These are phyloP conservation scores for Hypoxylon rickii DNA, from an alignment of 495 filamentous ascomycete genomes.

Conservation along the genomic window DNA sequence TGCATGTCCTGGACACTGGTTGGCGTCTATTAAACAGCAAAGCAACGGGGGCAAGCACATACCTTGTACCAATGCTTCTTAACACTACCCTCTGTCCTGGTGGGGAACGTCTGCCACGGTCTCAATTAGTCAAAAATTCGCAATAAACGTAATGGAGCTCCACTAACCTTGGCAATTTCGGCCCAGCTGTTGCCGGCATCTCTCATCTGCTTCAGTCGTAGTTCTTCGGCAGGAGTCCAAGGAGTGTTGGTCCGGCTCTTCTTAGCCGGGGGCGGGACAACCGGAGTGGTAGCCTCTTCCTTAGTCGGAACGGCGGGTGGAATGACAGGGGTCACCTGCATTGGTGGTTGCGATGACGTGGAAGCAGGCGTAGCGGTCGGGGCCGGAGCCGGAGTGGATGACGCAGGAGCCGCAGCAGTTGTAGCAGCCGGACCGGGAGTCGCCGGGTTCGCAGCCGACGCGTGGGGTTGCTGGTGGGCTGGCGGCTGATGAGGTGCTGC, in stretches of 20 bases:
- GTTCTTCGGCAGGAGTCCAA: conserved; percentile 95
- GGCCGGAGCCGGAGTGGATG: conserved; percentile 33
- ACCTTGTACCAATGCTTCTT: conserved; percentile 99
- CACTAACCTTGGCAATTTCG: conserved; percentile 89
- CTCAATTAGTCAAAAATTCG: conserved; percentile 31
- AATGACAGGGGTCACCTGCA: conserved; percentile 39
- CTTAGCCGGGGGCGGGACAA: conserved; percentile 69
- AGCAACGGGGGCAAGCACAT: conserved; percentile 38
- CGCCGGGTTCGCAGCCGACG: conserved; percentile 23
- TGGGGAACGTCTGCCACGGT: conserved; percentile 76
- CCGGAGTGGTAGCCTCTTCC: conserved; percentile 35
- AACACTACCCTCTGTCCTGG: conserved; percentile 91
- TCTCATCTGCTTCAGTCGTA: conserved; percentile 87
- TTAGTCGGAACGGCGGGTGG: conserved; percentile 38
- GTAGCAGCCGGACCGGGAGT: conserved; percentile 27
- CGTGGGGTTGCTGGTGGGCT: conserved; percentile 31
- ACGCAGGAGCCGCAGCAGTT: conserved; percentile 25
- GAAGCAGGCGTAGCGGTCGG: conserved; percentile 34
- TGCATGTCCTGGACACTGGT: conserved; percentile 82
- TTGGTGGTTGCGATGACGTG: conserved; percentile 39
- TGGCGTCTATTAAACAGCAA: too few species aligned
- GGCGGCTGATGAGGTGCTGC: conserved; percentile 34
- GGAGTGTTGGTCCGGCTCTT: conserved; percentile 96
- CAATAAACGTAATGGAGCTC: not conserved
- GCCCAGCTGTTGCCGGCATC: conserved; percentile 94